Base-by-base conservation (phyloP, 2,329 filamentous ascomycete species). In the Paracorniculantispora psalliotae region DNA sequence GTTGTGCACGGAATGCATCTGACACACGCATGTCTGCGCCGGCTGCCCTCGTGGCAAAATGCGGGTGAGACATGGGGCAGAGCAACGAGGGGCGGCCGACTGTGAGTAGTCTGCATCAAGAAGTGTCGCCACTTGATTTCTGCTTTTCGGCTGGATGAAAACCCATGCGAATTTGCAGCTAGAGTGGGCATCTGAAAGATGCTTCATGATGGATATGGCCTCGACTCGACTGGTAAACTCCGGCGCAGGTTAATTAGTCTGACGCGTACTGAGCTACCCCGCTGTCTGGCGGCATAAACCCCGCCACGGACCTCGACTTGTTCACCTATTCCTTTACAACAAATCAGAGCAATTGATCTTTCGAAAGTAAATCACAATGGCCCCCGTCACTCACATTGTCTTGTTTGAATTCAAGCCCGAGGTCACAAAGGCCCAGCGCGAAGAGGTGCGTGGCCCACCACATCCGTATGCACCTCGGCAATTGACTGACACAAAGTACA, bases 361-460 rank as follows among this genome's bases (percentile, higher is more conserved):
- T 21, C 13, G 28, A 23, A 21, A 12, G 12, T n/a, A 5, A 25
- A 9, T 43, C 33, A 56, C 2, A 37, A 89, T 89, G 86, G 68
- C 83, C 0, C 59, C 59, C 17, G 78, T 89, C 63, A 74, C 83
- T 26, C 87, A 90, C 68, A 79, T 90, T 57, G 85, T 89, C 5
- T 74, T 88, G 28, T 86, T 89, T 65, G 78, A 84, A 61, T 88
- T 87, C 75, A 85, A 86, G 65, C 68, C 80, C 0, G 73, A 73
- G 0, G 68, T 76, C 1, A 73, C 75, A 1, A 64, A 75, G 1
- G 75, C 78, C n/a, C 74, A 80, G 37, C 73, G 87, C 9, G 72
- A 81, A 63, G 78, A 82, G 66, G 86, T 87, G 73, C 48, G 77
- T 23, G 3, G 13, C 59, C 26, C 30, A 28, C n/a, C 3, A 25